phyloP scores from a whole-genome alignment of 1,284 basidiomycete genomes.

The Rhodotorula sp. region DNA sequence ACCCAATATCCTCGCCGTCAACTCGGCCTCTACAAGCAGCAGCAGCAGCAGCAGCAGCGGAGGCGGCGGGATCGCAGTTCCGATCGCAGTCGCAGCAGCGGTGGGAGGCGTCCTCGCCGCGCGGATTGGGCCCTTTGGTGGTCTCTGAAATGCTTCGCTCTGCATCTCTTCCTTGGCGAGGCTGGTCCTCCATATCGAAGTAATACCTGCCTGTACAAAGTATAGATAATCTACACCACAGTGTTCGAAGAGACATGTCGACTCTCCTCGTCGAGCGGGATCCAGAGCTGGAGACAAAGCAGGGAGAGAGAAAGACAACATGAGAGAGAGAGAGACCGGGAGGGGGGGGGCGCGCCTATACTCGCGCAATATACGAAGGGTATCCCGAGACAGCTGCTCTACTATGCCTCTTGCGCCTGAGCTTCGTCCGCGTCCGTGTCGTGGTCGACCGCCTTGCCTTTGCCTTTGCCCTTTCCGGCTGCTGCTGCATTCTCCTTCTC shows the following conservation, averaged over 20 bases:
- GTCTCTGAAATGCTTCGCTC: too few relatives aligned
- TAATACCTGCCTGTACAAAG: too few relatives aligned
- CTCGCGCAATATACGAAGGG: background rate
- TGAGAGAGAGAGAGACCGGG: too few relatives aligned
- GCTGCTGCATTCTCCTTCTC: constrained; percentile 17
- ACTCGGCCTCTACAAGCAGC: background rate
- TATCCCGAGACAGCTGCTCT: background rate
- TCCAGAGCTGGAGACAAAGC: background rate
- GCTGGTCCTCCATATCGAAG: too few relatives aligned
- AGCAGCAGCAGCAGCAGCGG: background rate
- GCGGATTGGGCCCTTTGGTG: too few relatives aligned
- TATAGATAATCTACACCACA: background rate
- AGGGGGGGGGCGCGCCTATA: too few relatives aligned
- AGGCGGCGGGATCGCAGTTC: background rate
- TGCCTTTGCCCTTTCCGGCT: constrained; percentile 8
- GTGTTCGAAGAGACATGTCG: background rate
- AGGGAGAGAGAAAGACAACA: background rate
- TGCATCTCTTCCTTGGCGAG: too few relatives aligned
- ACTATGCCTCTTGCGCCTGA: background rate
- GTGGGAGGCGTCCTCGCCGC: too few relatives aligned
- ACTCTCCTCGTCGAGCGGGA: background rate
- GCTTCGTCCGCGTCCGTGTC: background rate
- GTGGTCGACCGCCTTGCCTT: constrained; percentile 2
- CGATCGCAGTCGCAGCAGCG: too few relatives aligned
- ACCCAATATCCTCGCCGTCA: background rate